Evolutionary conservation across 257 asterid species (phyloP).

Genomic region (Petunia secreta): DNA sequence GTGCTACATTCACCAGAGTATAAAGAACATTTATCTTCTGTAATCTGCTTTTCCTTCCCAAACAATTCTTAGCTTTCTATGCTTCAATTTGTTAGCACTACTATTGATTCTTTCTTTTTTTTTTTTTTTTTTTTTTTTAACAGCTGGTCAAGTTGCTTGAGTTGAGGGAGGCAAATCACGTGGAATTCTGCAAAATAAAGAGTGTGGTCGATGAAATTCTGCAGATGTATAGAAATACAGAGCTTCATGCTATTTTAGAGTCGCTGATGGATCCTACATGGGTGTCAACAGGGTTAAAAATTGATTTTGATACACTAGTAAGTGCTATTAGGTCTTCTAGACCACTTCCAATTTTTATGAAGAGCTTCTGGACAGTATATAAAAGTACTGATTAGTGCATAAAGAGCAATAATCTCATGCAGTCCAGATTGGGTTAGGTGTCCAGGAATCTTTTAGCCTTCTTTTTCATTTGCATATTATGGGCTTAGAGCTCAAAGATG

Average conservation of each 20-base stretch:
- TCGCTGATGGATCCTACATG: constrained; percentile 88
- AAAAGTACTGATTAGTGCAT: background rate
- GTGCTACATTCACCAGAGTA: background rate
- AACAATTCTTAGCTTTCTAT: constrained; percentile 9
- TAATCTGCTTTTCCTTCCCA: constrained; percentile 14
- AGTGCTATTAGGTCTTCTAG: constrained; percentile 34
- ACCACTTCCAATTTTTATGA: background rate
- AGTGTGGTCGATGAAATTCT: constrained; percentile 71
- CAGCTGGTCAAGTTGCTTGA: constrained; percentile 98
- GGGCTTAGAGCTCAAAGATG: constrained; percentile 12
- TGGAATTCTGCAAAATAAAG: constrained; percentile 92
- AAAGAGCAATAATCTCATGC: constrained; percentile 15
- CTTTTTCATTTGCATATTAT: constrained; percentile 1
- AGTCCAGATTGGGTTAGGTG: constrained; percentile 8
- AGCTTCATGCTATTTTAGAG: constrained; percentile 64
- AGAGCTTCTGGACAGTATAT: constrained; percentile 5
- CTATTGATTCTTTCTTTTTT: constrained; percentile 22
- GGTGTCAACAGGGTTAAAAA: constrained; percentile 89
- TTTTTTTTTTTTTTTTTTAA: constrained; percentile 35
- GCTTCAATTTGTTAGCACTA: constrained; percentile 18
- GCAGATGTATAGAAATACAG: constrained; percentile 58
- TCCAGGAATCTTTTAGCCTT: constrained; percentile 16
- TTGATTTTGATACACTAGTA: constrained; percentile 78
- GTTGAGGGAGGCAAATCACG: constrained; percentile 91
- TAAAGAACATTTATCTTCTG: background rate